Evolutionary conservation across 2,329 filamentous ascomycete species (phyloP).

Genomic region (Pestalotiopsis sp.): DNA sequence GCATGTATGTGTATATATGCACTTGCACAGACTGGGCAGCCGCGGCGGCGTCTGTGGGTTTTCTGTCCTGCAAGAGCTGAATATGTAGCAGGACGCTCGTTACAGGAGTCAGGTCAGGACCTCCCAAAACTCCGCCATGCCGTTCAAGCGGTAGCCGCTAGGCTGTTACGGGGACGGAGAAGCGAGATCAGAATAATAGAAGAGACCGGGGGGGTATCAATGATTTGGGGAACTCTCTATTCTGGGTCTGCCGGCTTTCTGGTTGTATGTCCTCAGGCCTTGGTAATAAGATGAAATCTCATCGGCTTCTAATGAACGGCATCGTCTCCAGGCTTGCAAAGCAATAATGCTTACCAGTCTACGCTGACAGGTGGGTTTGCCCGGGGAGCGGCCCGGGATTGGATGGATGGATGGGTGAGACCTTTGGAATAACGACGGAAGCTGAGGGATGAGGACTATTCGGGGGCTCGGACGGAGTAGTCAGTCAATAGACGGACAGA

Average conservation of each 20-base stretch:
- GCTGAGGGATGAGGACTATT: background rate
- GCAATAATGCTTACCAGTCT: background rate
- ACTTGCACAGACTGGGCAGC: constrained; percentile 11
- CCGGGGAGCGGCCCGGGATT: background rate
- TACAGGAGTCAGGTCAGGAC: constrained; percentile 4
- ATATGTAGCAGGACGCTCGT: background rate
- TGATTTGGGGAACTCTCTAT: background rate
- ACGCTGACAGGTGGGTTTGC: background rate
- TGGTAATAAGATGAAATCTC: background rate
- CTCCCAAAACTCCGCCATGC: background rate
- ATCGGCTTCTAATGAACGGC: background rate
- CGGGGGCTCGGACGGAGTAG: background rate
- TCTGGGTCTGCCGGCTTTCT: background rate
- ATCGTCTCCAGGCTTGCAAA: background rate
- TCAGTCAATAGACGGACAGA: background rate
- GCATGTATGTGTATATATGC: constrained; percentile 17
- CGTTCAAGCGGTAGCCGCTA: constrained; percentile 9
- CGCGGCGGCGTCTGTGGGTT: constrained; percentile 23
- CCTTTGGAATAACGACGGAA: background rate
- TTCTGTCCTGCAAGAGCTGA: constrained; percentile 22
- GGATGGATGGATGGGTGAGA: background rate
- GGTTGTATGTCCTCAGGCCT: background rate
- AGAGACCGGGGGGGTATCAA: background rate
- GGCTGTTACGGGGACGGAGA: background rate
- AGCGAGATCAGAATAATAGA: background rate